Base-by-base conservation (phyloP, 352 stramenopile species). In the Phytophthora constricta region DNA sequence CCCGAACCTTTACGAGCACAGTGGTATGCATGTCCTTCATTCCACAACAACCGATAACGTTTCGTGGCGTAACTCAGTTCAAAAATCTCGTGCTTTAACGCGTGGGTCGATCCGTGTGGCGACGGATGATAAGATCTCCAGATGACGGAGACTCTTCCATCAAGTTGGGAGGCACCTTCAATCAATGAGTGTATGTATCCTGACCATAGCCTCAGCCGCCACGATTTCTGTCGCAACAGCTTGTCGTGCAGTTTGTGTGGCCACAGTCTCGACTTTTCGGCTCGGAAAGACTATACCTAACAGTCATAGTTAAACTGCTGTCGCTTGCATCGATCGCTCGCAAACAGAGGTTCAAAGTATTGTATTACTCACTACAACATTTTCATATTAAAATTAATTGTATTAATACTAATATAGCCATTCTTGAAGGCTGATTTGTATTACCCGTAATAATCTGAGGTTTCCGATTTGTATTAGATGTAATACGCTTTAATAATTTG, bases 71-170 rank as follows among this genome's bases (percentile, higher is more conserved):
- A n/a, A n/a, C n/a, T n/a, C n/a, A n/a, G n/a, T n/a, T n/a, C 34
- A 48, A 3, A 20, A 11, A 23, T 3, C 7, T 27, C 42, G 42
- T 26, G 19, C 20, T 23, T 26, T 27, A 25, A 13, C 7, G 45
- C 3, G 14, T 47, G 19, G 37, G n/a, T 45, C 37, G 37, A 45
- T 47, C 17, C n/a, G 41, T 47, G 41, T 23, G 41, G 41, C 8
- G 41, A 70, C 54, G 50, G 28, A 13, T 19, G 48, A 65, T 72
- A 72, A 72, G 57, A 72, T 27, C 34, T 37, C 43, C 23, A 58
- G 13, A 16, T 26, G 41, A 48, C n/a, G 19, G 20, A 5, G 48
- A 56, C 43, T 66, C 59, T 65, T 20, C 39, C 28, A 46, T 50
- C 17, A 10, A 42, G 34, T 16, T 16, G 9, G 14, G 34, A 16